Base-by-base conservation (phyloP, 1,284 basidiomycete genomes). In the Amylostereum areolatum region DNA sequence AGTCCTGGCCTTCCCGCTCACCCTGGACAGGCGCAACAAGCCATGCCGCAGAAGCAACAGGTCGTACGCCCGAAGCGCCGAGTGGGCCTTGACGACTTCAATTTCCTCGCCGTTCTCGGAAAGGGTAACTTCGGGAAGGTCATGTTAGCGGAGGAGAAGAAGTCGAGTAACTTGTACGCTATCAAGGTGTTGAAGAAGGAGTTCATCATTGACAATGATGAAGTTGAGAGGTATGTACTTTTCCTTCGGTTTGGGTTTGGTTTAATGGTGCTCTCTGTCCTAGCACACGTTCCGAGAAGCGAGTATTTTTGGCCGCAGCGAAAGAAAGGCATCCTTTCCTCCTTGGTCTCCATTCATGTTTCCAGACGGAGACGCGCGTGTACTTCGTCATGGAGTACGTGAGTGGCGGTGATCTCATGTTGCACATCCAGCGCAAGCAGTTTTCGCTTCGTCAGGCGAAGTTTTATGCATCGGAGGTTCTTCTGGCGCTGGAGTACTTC, bases 121-220 rank as follows among this genome's bases (percentile, higher is more conserved):
- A 99, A 99, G 71, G 97, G 97, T 64, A 99, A 99, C 71, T 99
- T 99, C 62, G 97, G 97, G 51, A 99, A 99, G 69, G 97, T 99
- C 69, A 99, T 99, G 97, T 75, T 99, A 49, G 97, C 97, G 18
- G 97, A 99, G 69, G 97, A 99, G 75, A 99, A 98, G 80, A 84
- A 80, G 62, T 80, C 84, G 29, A 92, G 84, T 61, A 83, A 80
- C 52, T 69, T 99, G 52, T 99, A 91, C 66, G 97, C 97, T n/a
- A 98, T 99, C 78, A 99, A 99, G 72, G 97, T 99, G 35, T 70
- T 99, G 65, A 99, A 99, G 78, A 99, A 99, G 68, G 97, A 99
- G 71, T 99, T 99, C 63, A 99, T 99, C 67, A 99, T 99, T 59
- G 97, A 99, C 66, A 99, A 99, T 59, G 97, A 99, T 69, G 97